These are phyloP conservation scores for Sugiyamaella boreocaroliniensis DNA, from an alignment of 805 yeast genomes.

Conservation along the genomic window DNA sequence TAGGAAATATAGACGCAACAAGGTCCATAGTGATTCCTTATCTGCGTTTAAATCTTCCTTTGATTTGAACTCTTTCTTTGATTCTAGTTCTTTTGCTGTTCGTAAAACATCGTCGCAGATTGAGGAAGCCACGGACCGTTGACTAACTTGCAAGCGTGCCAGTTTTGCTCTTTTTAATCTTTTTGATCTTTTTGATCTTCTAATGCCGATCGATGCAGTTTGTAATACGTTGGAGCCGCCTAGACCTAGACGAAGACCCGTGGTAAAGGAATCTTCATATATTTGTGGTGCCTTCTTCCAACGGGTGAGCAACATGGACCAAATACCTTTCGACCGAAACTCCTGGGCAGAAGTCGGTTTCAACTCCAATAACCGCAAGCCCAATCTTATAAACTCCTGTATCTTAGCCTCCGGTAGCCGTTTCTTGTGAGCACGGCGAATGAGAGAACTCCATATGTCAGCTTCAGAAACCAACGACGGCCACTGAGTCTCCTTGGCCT, in stretches of 20 bases:
- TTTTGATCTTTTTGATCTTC: not conserved
- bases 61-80: not conserved
- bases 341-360: not conserved
- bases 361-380: not conserved
- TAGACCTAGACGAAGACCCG: not conserved
- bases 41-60: not conserved
- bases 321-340: not conserved
- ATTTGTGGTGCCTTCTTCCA: not conserved
- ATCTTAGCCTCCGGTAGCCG: not conserved
- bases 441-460: not conserved
- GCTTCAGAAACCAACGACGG: not conserved
- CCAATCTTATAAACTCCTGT: not conserved
- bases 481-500: not conserved
- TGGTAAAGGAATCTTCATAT: not conserved
- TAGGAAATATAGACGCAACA: not conserved
- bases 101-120: not conserved
- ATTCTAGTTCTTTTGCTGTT: too few species aligned
- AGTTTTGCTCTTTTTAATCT: not conserved
- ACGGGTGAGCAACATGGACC: not conserved
- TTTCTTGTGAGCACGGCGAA: not conserved
- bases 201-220: not conserved
- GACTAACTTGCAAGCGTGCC: not conserved
- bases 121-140: not conserved
- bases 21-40: not conserved
- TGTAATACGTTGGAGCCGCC: not conserved